phyloP scores from a whole-genome alignment of 2,329 filamentous ascomycete species.

The Colletotrichum sansevieriae region DNA sequence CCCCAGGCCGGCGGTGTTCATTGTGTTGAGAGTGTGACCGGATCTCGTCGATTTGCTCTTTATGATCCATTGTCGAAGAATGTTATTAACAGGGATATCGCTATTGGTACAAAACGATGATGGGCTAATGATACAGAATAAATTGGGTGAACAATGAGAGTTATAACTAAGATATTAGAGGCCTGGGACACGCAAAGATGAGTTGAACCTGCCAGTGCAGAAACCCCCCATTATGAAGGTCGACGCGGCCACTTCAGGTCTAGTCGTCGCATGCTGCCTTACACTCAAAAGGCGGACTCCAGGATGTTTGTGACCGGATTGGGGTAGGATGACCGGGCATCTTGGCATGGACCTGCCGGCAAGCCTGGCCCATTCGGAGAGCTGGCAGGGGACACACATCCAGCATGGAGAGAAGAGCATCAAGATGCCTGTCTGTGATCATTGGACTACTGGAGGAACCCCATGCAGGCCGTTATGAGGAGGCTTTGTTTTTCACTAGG shows the following conservation, averaged over 20 bases:
- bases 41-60: slow-evolving; percentile 26
- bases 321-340: slow-evolving; percentile 12
- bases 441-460: background rate
- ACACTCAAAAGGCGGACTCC: background rate
- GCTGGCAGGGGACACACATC: background rate
- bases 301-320: background rate
- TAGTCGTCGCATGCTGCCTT: background rate
- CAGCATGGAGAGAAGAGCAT: background rate
- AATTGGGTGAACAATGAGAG: slow-evolving; percentile 13
- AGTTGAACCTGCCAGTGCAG: background rate
- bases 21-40: slow-evolving; percentile 23
- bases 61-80: slow-evolving; percentile 21
- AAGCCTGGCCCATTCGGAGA: slow-evolving; percentile 13
- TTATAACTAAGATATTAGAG: background rate
- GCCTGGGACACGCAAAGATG: background rate
- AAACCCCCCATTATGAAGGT: slow-evolving; percentile 22
- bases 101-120: background rate
- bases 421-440: background rate
- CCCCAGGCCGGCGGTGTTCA: slow-evolving; percentile 18
- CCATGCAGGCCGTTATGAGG: slow-evolving; percentile 2
- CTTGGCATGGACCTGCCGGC: slow-evolving; percentile 31
- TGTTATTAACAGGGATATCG: background rate
- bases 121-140: background rate
- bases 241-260: background rate
- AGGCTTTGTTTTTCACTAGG: slow-evolving; percentile 7